Evolutionary conservation across 192 early-diverging fungal genomes (phyloP).

Genomic region (Gryganskiella cystojenkinii): DNA sequence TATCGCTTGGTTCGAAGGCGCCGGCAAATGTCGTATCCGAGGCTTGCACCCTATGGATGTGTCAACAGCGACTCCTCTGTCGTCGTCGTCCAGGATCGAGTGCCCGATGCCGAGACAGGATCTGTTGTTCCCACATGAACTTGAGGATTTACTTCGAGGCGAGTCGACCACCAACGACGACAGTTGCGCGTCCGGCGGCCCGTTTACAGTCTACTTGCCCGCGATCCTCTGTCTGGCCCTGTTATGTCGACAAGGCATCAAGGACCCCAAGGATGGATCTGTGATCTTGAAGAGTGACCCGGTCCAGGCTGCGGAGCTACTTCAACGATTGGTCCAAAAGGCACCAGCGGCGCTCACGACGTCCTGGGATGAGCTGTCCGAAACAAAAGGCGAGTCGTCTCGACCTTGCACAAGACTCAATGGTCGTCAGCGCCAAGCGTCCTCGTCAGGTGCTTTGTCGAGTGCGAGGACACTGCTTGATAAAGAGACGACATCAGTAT

Average conservation of each 20-base stretch:
- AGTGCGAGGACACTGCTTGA: background rate
- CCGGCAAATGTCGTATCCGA: slow-evolving; percentile 32
- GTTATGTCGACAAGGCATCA: slow-evolving; percentile 38
- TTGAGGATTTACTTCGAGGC: slow-evolving; percentile 17
- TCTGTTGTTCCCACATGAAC: slow-evolving; percentile 13
- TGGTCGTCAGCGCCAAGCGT: too few species aligned
- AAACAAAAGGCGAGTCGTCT: too few species aligned
- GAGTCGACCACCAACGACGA: slow-evolving; percentile 1
- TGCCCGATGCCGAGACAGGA: slow-evolving; percentile 16
- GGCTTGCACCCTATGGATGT: background rate
- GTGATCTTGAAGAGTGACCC: slow-evolving; percentile 24
- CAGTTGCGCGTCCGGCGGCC: background rate
- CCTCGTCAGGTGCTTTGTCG: too few species aligned
- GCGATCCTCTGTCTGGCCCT: slow-evolving; percentile 35
- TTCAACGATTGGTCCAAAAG: slow-evolving; percentile 6
- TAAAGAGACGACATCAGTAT: too few species aligned
- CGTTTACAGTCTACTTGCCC: slow-evolving; percentile 35
- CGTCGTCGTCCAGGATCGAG: background rate
- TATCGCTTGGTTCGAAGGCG: slow-evolving; percentile 43
- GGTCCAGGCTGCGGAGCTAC: slow-evolving; percentile 23
- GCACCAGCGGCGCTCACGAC: slow-evolving; percentile 2
- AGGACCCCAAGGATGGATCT: slow-evolving; percentile 13
- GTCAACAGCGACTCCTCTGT: background rate
- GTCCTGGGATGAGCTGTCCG: background rate
- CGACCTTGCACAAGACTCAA: too few species aligned